These are phyloP conservation scores for Hyaloscypha hepaticicola DNA, from an alignment of 495 filamentous ascomycete species.

Conservation along the genomic window DNA sequence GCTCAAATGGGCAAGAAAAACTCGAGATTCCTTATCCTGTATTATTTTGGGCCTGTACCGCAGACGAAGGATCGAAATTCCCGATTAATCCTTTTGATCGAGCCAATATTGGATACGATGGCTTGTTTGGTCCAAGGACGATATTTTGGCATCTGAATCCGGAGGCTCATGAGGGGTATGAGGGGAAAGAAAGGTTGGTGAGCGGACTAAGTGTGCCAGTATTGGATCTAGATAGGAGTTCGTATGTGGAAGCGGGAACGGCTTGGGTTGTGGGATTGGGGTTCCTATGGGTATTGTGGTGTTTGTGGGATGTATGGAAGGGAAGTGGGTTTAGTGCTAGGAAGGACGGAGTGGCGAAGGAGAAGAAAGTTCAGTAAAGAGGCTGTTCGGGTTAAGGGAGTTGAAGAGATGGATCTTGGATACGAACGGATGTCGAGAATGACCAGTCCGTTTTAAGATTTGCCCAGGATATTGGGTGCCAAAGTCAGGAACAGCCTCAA, in stretches of 20 bases:
- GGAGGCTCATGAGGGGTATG: conserved; percentile 6
- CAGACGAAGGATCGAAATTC: conserved; percentile 72
- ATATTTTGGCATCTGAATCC: conserved; percentile 86
- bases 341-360: conserved; percentile 26
- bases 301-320: conserved; percentile 47
- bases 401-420: not conserved
- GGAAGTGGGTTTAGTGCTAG: conserved; percentile 23
- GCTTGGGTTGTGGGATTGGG: conserved; percentile 65
- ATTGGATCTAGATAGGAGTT: conserved; percentile 57
- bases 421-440: not conserved
- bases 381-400: not conserved
- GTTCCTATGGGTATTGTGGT: conserved; percentile 74
- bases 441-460: too few species aligned
- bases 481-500: too few species aligned
- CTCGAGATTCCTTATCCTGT: conserved; percentile 67
- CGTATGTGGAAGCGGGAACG: conserved; percentile 69
- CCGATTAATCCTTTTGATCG: conserved; percentile 82
- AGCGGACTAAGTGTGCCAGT: conserved; percentile 73
- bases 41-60: conserved; percentile 90
- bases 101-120: conserved; percentile 81
- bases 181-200: conserved; percentile 44
- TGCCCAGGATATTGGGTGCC: too few species aligned
- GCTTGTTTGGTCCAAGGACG: conserved; percentile 73
- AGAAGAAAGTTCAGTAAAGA: conserved; percentile 43
- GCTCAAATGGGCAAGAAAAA: conserved; percentile 47